phyloP scores from a whole-genome alignment of 495 filamentous ascomycete species.

The Talaromyces nanjingensis region DNA sequence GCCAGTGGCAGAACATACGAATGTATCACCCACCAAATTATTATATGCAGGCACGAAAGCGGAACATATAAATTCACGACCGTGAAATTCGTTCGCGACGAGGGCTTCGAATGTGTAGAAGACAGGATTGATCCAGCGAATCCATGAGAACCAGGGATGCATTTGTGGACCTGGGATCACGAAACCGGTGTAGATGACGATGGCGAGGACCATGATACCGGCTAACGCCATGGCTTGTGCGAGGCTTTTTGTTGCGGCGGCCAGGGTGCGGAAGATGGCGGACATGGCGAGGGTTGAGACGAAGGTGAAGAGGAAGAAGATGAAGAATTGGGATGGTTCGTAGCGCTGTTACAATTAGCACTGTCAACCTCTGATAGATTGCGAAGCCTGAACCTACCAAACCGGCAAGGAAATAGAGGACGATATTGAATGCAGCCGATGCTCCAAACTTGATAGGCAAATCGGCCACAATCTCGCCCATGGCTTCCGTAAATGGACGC shows the following conservation, averaged over 20 bases:
- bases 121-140: constrained; percentile 37
- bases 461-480: constrained; percentile 48
- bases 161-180: constrained; percentile 34
- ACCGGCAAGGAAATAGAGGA: constrained; percentile 48
- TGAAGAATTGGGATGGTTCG: constrained; percentile 43
- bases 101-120: constrained; percentile 38
- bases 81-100: constrained; percentile 53
- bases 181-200: constrained; percentile 41
- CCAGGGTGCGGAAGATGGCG: constrained; percentile 38
- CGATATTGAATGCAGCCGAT: constrained; percentile 38
- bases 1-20: constrained; percentile 43
- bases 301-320: constrained; percentile 47
- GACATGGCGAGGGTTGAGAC: constrained; percentile 48
- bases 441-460: constrained; percentile 43
- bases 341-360: constrained; percentile 15
- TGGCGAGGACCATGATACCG: constrained; percentile 33
- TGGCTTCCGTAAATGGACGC: constrained; percentile 48
- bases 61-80: constrained; percentile 38
- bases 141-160: constrained; percentile 43
- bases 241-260: constrained; percentile 33
- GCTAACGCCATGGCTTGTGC: constrained; percentile 39
- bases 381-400: constrained; percentile 15
- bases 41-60: constrained; percentile 40
- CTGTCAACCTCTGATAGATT: too few species aligned
- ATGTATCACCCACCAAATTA: constrained; percentile 25